Base-by-base conservation (phyloP, 257 asterid genomes). In the Fraxinus cuspidata region DNA sequence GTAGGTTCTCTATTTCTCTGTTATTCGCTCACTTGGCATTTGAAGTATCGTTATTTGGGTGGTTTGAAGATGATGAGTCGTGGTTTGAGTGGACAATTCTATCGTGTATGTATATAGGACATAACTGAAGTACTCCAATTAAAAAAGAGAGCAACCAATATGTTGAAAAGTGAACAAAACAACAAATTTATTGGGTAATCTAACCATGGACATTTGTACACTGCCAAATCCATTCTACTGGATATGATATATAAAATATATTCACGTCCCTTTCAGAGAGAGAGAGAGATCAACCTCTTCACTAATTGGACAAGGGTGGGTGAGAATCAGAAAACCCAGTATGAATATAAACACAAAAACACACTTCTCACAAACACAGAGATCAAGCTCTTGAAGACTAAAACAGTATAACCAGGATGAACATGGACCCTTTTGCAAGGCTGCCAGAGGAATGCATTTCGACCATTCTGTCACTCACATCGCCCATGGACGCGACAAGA, bases 361-460 rank as follows among this genome's bases (percentile, higher is more conserved):
- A 60, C 15, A 60, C 5, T 23, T 60, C 31, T 60, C 31, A 23
- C 34, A 63, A 29, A 63, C 16, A 25, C 19, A 63, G 69, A 63
- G 69, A 63, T 8, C 31, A 23, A 60, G 6, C 3, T 60, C 16
- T 21, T 60, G 31, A 21, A 60, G 29, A 23, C 1, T 21, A 3
- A 25, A 25, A 63, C 32, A 3, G 69, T 27, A 19, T 23, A 23
- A 21, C 15, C 32, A 60, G 32, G 6, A 63, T 63, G 67, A 23
- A 60, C 18, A 25, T 21, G 69, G 69, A 63, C 3, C 5, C 16
- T 63, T 63, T 53, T 74, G 51, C 67, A 18, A 49, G 18, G 60
- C 56, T 81, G 66, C 81, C 84, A 31, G 84, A 76, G 27, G 75
- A 68, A 21, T 81, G 75, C 49, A 66, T 77, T 8, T 23, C 81